phyloP scores from a whole-genome alignment of 768 basidiomycete genomes.

The Tremella mesenterica region DNA sequence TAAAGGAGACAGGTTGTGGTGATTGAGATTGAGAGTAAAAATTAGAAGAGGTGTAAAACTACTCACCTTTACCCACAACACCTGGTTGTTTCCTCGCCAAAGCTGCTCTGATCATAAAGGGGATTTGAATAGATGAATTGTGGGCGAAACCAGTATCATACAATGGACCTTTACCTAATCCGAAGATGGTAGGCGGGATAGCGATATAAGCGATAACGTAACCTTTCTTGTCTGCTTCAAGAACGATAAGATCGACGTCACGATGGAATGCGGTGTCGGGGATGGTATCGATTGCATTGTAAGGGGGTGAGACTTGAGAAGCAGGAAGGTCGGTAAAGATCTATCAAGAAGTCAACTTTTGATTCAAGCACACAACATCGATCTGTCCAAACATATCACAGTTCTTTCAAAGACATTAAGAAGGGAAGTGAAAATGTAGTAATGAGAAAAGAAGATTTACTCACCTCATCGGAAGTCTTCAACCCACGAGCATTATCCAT shows the following conservation, averaged over 20 bases:
- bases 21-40: not conserved
- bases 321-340: constrained; percentile 42
- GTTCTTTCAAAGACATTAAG: not conserved
- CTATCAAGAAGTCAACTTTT: constrained; percentile 5
- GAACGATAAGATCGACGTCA: constrained; percentile 38
- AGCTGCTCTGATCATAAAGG: constrained; percentile 30
- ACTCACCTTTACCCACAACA: constrained; percentile 39
- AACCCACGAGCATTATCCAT: constrained; percentile 33
- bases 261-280: constrained; percentile 34
- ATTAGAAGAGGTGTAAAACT: not conserved
- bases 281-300: constrained; percentile 32
- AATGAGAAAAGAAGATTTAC: not conserved
- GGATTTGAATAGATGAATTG: constrained; percentile 37
- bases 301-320: constrained; percentile 19
- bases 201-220: constrained; percentile 38
- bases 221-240: constrained; percentile 33
- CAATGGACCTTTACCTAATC: constrained; percentile 25
- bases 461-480: constrained; percentile 30
- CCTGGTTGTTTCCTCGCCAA: constrained; percentile 35
- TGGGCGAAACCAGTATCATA: constrained; percentile 36
- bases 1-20: not conserved
- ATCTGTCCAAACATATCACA: not conserved
- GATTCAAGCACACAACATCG: not conserved
- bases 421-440: not conserved
- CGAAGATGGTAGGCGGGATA: constrained; percentile 43